A percentile compares a stretch with the other conserved stretches of the same genome.
Evolutionary conservation across 495 filamentous ascomycete species (phyloP).

Genomic region (Tuber melanosporum): DNA sequence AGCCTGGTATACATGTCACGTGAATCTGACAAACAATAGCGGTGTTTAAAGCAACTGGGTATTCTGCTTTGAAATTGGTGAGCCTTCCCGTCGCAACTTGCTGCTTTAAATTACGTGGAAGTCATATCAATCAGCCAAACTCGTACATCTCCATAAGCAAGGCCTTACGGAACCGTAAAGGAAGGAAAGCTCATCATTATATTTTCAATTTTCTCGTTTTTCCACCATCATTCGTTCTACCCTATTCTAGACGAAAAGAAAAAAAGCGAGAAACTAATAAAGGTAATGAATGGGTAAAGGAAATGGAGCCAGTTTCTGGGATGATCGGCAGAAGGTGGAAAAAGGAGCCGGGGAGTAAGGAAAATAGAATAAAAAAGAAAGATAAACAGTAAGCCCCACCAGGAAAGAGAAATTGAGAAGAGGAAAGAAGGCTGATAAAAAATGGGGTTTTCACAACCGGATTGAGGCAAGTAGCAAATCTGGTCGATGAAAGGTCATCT

Average conservation of each 20-base stretch:
- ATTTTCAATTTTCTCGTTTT: neutral
- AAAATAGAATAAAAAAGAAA: neutral
- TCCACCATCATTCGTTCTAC: neutral
- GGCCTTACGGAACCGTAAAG: neutral
- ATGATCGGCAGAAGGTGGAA: neutral
- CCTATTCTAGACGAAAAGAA: conserved; percentile 1
- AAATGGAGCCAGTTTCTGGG: neutral
- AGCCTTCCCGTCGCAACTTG: neutral
- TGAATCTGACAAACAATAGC: neutral
- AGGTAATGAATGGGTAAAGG: neutral
- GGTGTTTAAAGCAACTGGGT: too few species aligned
- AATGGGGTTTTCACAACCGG: neutral
- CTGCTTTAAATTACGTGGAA: neutral
- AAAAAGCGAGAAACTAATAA: neutral
- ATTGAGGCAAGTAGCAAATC: neutral
- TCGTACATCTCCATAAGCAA: too few species aligned
- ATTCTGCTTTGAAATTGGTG: too few species aligned
- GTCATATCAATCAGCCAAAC: neutral
- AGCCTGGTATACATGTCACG: neutral
- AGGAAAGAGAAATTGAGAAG: neutral
- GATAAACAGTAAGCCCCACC: neutral
- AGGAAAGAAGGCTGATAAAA: neutral
- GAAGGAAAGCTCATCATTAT: neutral
- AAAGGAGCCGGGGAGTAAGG: neutral
- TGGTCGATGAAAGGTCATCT: neutral